Evolutionary conservation across 2,329 filamentous ascomycete species (phyloP).

Genomic region (Fusarium equiseti): DNA sequence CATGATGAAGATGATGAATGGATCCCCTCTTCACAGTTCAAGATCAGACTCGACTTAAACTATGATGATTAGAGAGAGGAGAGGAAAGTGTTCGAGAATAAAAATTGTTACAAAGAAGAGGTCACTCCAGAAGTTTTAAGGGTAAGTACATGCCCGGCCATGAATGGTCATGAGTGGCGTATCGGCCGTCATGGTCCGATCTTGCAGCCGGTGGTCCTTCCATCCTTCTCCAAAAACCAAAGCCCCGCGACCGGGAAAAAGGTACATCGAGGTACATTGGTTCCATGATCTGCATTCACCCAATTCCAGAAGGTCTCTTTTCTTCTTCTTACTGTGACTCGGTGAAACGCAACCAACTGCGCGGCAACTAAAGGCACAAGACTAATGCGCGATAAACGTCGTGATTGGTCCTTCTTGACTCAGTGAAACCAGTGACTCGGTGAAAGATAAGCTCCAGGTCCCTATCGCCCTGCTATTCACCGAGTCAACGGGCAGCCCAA

Average conservation of each 20-base stretch:
- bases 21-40: constrained; percentile 16
- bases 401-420: constrained; percentile 32
- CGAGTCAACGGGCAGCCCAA: constrained; percentile 21
- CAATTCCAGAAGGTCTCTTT: constrained; percentile 8
- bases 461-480: constrained; percentile 25
- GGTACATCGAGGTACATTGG: constrained; percentile 30
- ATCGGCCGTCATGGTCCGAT: constrained; percentile 42
- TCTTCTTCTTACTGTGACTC: constrained; percentile 12
- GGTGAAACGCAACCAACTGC: constrained; percentile 17
- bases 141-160: constrained; percentile 9
- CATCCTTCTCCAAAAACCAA: constrained; percentile 3
- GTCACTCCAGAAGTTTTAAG: constrained; percentile 35
- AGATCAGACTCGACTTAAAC: not conserved
- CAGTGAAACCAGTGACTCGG: constrained; percentile 40
- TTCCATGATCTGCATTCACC: not conserved
- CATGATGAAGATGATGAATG: constrained; percentile 35
- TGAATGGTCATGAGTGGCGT: constrained; percentile 28
- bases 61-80: constrained; percentile 3
- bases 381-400: constrained; percentile 18
- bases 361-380: constrained; percentile 22
- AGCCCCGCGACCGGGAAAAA: constrained; percentile 22
- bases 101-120: not conserved
- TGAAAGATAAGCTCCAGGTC: constrained; percentile 26
- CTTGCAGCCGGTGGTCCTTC: constrained; percentile 24
- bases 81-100: not conserved